Evolutionary conservation across 1,284 basidiomycete genomes (phyloP).

Genomic region (Heterobasidion irregulare): DNA sequence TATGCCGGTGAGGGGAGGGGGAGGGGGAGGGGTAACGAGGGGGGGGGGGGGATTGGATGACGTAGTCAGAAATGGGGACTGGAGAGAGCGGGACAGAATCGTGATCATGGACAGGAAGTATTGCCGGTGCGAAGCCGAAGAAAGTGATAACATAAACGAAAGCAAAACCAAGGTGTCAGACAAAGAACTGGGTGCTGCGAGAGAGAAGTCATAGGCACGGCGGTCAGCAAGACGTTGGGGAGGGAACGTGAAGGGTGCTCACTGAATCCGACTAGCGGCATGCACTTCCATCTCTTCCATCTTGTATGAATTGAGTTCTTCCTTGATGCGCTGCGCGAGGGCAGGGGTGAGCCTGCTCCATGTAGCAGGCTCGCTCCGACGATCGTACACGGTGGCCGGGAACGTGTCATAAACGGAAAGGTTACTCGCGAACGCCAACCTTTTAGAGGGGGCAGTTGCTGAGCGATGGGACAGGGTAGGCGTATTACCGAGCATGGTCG

Average conservation of each 20-base stretch:
- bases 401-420: conserved; percentile 96
- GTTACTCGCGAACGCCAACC: conserved; percentile 84
- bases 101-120: conserved; percentile 14
- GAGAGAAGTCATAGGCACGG: neutral
- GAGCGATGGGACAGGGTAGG: conserved; percentile 44
- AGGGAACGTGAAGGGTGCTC: conserved; percentile 24
- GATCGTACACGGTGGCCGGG: conserved; percentile 84
- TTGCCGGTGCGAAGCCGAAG: conserved; percentile 5
- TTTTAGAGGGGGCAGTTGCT: conserved; percentile 61
- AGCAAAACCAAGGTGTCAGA: conserved; percentile 22
- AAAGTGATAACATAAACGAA: conserved; percentile 13
- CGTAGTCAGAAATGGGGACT: conserved; percentile 9
- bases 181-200: conserved; percentile 52
- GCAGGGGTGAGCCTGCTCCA: conserved; percentile 94
- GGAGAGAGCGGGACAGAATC: conserved; percentile 7
- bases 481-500: conserved; percentile 37
- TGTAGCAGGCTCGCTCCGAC: conserved; percentile 91
- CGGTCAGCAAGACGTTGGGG: neutral
- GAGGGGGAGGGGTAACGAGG: conserved; percentile 1
- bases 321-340: conserved; percentile 92
- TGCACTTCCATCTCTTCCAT: conserved; percentile 99
- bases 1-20: conserved; percentile 5
- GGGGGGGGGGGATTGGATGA: conserved; percentile 10
- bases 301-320: conserved; percentile 94
- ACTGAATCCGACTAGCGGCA: conserved; percentile 81